Base-by-base conservation (phyloP, 1,284 basidiomycete genomes). In the Cerioporus squamosus region DNA sequence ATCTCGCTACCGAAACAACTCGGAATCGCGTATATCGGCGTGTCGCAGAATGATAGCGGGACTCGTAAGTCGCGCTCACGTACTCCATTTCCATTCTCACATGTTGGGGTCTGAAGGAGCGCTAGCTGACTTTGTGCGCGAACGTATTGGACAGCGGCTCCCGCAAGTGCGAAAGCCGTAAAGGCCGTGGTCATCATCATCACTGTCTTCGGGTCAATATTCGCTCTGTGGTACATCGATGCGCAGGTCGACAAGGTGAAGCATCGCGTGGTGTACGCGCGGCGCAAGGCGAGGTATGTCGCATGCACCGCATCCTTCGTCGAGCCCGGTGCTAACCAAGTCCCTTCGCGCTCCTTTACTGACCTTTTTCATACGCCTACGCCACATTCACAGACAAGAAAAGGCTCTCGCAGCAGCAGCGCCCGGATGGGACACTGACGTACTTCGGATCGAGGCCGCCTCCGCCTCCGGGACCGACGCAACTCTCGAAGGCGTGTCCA, bases 221-320 rank as follows among this genome's bases (percentile, higher is more conserved):
- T 78, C 40, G 91, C 94, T 0, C 88, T 91, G 75, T 94, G 90
- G 86, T 97, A 90, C 70, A 90, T 97, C 66, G 85, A 85, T 67
- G 76, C 71, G 46, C 73, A 87, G 72, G 93, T 97, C 85, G 85
- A 88, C 69, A 78, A 83, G 63, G 88, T 86, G 22, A 90, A 94
- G 65, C 84, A 88, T 0, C 70, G 75, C 1, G 85, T 97, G 10
- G 87, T 96, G 67, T 86, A 91, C 52, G 82, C 82, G 31, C 80
- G 88, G 47, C 83, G 93, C 50, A 64, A 64, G 38, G 55, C 52
- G 18, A 53, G 61, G 61, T 60, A 22, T 7, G n/a, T 33, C 10
- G 9, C 1, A 5, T 9, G 26, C 26, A 29, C 6, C 26, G 26
- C 26, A 29, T 6, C 26, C 5, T 29, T 5, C 26, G 26, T 9